phyloP scores from a whole-genome alignment of 495 filamentous ascomycete genomes.

The Penicillium riverlandense region DNA sequence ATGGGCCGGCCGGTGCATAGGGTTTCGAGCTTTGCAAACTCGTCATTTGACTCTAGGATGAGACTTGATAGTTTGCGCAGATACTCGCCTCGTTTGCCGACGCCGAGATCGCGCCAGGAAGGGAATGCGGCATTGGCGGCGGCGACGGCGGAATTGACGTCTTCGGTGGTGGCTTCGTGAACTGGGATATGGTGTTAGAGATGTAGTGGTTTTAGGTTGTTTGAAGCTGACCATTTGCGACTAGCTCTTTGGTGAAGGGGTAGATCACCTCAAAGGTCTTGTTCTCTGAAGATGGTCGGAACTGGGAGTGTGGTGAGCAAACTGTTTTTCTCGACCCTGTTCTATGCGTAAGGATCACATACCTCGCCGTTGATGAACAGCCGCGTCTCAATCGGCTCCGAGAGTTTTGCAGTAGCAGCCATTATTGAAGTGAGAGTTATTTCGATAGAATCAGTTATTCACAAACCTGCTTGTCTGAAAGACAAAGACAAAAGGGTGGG shows the following conservation, averaged over 20 bases:
- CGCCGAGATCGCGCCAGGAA: conserved; percentile 47
- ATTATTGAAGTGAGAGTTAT: conserved; percentile 4
- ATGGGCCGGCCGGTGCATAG: conserved; percentile 25
- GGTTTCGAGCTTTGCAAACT: conserved; percentile 44
- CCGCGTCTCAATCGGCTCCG: conserved; percentile 23
- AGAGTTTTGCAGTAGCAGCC: conserved; percentile 1
- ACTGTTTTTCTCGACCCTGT: background rate
- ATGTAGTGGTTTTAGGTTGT: background rate
- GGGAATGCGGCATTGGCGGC: conserved; percentile 54
- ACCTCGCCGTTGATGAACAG: conserved; percentile 47
- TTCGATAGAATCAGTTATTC: no score
- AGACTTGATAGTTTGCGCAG: conserved; percentile 48
- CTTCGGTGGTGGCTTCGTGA: conserved; percentile 41
- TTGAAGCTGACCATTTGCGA: conserved; percentile 26
- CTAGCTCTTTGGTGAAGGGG: conserved; percentile 35
- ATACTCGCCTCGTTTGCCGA: conserved; percentile 33
- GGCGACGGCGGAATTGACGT: conserved; percentile 52
- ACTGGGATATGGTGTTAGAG: conserved; percentile 13
- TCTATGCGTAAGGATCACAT: background rate
- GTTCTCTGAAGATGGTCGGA: conserved; percentile 33
- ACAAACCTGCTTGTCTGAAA: no score
- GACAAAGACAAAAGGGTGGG: no score
- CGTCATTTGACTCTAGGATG: conserved; percentile 38
- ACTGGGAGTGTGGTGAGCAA: conserved; percentile 17
- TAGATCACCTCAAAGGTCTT: conserved; percentile 39